Base-by-base conservation (phyloP, 352 stramenopile genomes). In the Phytophthora fragariaefolia region DNA sequence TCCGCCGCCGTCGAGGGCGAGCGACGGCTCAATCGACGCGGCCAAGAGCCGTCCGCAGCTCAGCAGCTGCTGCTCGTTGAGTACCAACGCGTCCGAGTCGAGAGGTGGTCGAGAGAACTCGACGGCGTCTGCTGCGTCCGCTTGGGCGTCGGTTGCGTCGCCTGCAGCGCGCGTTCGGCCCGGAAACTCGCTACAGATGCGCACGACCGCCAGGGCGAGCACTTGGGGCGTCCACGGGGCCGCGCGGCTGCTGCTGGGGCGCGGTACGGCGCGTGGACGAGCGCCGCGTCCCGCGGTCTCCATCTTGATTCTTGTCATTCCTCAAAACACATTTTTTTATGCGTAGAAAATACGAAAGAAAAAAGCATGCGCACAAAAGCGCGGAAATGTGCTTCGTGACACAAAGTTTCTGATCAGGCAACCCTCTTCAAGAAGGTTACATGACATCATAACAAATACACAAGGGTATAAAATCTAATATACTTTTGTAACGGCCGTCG, bases 21-120 rank as follows among this genome's bases (percentile, higher is more conserved):
- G 22, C 20, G 46, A 69, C 0, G n/a, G 12, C 0, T 34, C 10
- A 12, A 60, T 36, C 24, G 59, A 60, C 10, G 36, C 26, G 34
- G 32, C 36, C 9, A 73, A 24, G 15, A 65, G 28, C 10, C 27
- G 55, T 13, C 59, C 46, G 22, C 59, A 69, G 42, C 43, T 8
- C 50, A 73, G n/a, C n/a, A 73, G 17, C 18, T 69, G 58, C 15
- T 73, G 54, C 42, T 59, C 46, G 34, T 36, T 63, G 2, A 73
- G 20, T 10, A 49, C 27, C 17, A 47, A 52, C n/a, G 46, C 28
- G 18, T 69, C 59, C 6, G 65, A 58, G 61, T 68, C 51, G 24
- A 73, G 26, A 64, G 65, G 65, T 2, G 65, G 65, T 0, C 58
- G 46, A 24, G 50, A 38, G 15, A 69, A 57, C 45, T 69, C 65